Percentiles rank a stretch among this genome's conserved stretches.
Conservation (phyloP, 106 monocot species). For the Dendrobium nobile region DNA sequence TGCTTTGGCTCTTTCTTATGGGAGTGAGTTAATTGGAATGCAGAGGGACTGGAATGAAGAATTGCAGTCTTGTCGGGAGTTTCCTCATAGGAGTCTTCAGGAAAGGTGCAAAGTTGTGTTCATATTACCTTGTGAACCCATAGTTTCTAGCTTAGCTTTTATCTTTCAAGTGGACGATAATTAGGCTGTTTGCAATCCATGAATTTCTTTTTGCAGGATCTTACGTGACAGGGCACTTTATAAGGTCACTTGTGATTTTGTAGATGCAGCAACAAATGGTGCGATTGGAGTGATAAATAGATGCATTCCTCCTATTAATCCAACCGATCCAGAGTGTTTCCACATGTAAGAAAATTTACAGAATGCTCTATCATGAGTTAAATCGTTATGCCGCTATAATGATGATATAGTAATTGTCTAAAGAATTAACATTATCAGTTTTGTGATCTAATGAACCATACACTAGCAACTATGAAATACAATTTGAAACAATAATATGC, state of each 20-base stretch:
- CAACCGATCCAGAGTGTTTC: constrained; percentile 97
- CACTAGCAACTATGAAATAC: background rate
- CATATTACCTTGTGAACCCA: background rate
- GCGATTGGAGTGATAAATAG: constrained; percentile 90
- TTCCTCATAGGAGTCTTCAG: constrained; percentile 77
- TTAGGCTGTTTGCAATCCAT: background rate
- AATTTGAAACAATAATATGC: background rate
- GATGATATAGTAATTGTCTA: background rate
- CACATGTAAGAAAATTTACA: constrained; percentile 73
- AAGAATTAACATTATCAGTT: background rate
- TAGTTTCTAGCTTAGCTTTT: background rate
- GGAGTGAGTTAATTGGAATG: constrained; percentile 90
- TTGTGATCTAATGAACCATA: background rate
- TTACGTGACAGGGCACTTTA: constrained; percentile 90
- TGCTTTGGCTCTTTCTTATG: constrained; percentile 74
- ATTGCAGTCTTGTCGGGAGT: constrained; percentile 91
- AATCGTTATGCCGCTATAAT: background rate
- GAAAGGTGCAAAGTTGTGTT: constrained; percentile 55
- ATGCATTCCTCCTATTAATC: constrained; percentile 97
- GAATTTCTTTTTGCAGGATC: constrained; percentile 50
- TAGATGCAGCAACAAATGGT: constrained; percentile 91
- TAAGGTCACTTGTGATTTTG: constrained; percentile 97
- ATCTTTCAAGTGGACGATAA: background rate
- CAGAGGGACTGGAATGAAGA: constrained; percentile 99
- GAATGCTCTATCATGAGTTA: background rate